phyloP scores from a whole-genome alignment of 176 grass and related monocot genomes.

The Dactylis glomerata region DNA sequence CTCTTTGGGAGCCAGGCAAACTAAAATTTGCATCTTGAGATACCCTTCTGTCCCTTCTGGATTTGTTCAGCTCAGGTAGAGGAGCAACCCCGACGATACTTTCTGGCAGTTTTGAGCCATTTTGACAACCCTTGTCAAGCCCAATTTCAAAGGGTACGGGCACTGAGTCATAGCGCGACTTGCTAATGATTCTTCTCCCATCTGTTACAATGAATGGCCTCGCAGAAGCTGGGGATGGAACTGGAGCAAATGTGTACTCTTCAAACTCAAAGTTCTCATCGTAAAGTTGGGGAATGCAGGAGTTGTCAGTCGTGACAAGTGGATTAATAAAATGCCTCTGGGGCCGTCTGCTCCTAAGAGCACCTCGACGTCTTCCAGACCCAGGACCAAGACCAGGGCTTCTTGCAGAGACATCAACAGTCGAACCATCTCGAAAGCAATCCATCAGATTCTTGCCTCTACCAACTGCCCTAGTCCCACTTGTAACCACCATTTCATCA shows the following conservation, averaged over 20 bases:
- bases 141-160: slow-evolving; percentile 29
- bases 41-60: slow-evolving; percentile 43
- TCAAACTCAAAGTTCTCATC: slow-evolving; percentile 69
- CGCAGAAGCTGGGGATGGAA: slow-evolving; percentile 46
- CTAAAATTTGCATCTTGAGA: not conserved
- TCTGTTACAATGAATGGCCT: slow-evolving; percentile 79
- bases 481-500: slow-evolving; percentile 25
- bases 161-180: slow-evolving; percentile 50
- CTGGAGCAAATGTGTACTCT: slow-evolving; percentile 66
- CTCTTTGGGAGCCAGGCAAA: slow-evolving; percentile 28
- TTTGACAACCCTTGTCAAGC: slow-evolving; percentile 25
- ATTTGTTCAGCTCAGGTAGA: slow-evolving; percentile 56
- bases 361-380: slow-evolving; percentile 49
- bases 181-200: slow-evolving; percentile 76
- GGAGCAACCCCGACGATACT: slow-evolving; percentile 38
- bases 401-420: slow-evolving; percentile 36
- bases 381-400: slow-evolving; percentile 40
- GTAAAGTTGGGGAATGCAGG: slow-evolving; percentile 74
- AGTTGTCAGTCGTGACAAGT: slow-evolving; percentile 56
- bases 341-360: slow-evolving; percentile 57
- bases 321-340: slow-evolving; percentile 56
- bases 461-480: not conserved
- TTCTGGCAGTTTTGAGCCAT: slow-evolving; percentile 29
- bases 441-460: slow-evolving; percentile 36
- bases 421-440: slow-evolving; percentile 37